Conservation (phyloP, 176 grass and related monocot species). For the Ensete glaucum region DNA sequence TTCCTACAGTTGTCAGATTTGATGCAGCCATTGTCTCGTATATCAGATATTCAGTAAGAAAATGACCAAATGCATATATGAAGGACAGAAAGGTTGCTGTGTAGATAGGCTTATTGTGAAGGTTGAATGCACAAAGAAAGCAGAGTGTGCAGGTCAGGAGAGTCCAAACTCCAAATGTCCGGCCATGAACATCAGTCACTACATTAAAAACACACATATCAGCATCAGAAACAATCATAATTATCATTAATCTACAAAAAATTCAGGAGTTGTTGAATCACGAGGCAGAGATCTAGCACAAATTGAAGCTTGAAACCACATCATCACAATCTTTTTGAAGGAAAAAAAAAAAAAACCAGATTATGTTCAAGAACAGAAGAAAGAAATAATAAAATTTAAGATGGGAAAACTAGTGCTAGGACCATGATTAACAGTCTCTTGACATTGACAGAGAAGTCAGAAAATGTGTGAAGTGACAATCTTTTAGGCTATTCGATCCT, state of each 20-base stretch:
- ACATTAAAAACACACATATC: constrained; percentile 14
- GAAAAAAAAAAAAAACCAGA: background rate
- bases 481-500: no score
- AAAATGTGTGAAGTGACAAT: no score
- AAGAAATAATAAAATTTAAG: background rate
- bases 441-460: no score
- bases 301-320: background rate
- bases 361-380: background rate
- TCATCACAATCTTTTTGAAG: background rate
- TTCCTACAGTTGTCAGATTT: constrained; percentile 75
- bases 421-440: no score
- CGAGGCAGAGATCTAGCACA: background rate
- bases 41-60: constrained; percentile 73
- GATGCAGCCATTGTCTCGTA: constrained; percentile 65
- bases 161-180: constrained; percentile 87
- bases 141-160: constrained; percentile 78
- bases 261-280: background rate
- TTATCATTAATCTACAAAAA: background rate
- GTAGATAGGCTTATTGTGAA: constrained; percentile 70
- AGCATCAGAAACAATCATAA: background rate
- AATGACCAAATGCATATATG: constrained; percentile 73
- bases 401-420: background rate
- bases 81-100: constrained; percentile 69
- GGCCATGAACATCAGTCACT: constrained; percentile 88
- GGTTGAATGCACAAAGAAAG: constrained; percentile 82